These are phyloP conservation scores for Cryptococcus amylolentus DNA, from an alignment of 1,284 basidiomycete genomes.

Conservation along the genomic window DNA sequence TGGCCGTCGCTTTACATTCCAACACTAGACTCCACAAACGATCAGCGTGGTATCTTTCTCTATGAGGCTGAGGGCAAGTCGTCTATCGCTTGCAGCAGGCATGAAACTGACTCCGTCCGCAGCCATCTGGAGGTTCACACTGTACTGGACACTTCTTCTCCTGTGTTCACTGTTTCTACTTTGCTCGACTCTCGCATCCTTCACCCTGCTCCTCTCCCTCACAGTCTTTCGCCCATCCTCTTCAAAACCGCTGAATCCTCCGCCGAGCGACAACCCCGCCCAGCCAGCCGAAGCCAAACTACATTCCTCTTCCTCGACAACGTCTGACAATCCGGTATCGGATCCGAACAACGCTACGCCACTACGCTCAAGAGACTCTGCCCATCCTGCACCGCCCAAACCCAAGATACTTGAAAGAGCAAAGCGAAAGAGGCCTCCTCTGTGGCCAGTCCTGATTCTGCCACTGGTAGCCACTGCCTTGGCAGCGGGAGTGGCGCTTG, in stretches of 20 bases:
- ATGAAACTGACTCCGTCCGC: neutral
- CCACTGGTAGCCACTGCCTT: constrained; percentile 40
- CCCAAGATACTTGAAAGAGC: neutral
- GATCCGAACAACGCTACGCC: neutral
- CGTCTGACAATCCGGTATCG: neutral
- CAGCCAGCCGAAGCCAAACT: neutral
- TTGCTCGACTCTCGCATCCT: constrained; percentile 64
- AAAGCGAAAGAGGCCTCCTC: constrained; percentile 29
- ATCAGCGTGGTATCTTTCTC: constrained; percentile 41
- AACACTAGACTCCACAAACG: constrained; percentile 39
- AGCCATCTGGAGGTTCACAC: constrained; percentile 78
- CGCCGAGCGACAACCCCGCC: neutral
- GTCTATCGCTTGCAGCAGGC: neutral
- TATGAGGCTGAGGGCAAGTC: constrained; percentile 49
- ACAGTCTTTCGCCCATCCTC: constrained; percentile 48
- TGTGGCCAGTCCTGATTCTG: constrained; percentile 37
- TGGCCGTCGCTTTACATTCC: constrained; percentile 57
- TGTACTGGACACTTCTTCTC: constrained; percentile 78
- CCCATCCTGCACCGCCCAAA: neutral
- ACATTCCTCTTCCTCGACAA: neutral
- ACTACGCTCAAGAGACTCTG: too few relatives aligned
- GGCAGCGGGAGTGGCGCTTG: constrained; percentile 62
- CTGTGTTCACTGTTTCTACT: constrained; percentile 66
- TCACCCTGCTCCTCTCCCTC: constrained; percentile 65
- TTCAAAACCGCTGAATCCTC: neutral